A percentile compares a stretch with the other conserved stretches of the same genome.
Evolutionary conservation across 176 grass and related monocot species (phyloP).

Genomic region (Zoysia japonica): DNA sequence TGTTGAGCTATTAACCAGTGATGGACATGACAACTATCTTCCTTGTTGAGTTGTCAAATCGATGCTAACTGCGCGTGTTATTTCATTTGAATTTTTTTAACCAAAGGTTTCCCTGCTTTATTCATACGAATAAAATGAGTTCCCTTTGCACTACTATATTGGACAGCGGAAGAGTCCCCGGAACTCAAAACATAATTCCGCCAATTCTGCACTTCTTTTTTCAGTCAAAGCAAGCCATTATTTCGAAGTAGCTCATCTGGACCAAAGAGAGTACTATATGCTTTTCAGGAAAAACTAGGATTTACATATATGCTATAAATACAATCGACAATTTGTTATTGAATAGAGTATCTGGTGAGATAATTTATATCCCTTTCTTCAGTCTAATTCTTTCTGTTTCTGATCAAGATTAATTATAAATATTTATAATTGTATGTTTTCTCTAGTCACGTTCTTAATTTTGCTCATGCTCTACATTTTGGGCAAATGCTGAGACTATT

Average conservation of each 20-base stretch:
- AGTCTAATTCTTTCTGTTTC: slow-evolving; percentile 21
- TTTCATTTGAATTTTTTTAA: no score
- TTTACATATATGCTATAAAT: slow-evolving; percentile 24
- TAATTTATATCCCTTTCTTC: not conserved
- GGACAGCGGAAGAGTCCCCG: not conserved
- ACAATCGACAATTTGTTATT: slow-evolving; percentile 13
- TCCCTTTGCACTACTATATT: not conserved
- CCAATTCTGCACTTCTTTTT: not conserved
- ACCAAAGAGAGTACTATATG: not conserved
- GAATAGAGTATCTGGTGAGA: slow-evolving; percentile 15
- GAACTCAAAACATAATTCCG: not conserved
- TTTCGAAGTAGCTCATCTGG: not conserved
- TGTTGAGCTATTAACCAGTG: not conserved
- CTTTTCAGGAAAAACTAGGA: slow-evolving; percentile 12
- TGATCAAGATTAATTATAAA: slow-evolving; percentile 28
- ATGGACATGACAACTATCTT: not conserved
- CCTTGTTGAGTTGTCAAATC: not conserved
- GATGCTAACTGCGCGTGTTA: no score
- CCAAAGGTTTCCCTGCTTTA: no score
- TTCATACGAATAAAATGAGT: not conserved
- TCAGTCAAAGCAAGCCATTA: slow-evolving; percentile 7
- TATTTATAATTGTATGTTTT: slow-evolving; percentile 1
- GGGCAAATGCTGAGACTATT: slow-evolving; percentile 69
- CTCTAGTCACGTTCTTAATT: slow-evolving; percentile 24
- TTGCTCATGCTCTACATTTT: not conserved